Evolutionary conservation across 2,329 filamentous ascomycete species (phyloP), one percentile per base, ranked within the genome.

Genomic region (Knufia petricola): DNA sequence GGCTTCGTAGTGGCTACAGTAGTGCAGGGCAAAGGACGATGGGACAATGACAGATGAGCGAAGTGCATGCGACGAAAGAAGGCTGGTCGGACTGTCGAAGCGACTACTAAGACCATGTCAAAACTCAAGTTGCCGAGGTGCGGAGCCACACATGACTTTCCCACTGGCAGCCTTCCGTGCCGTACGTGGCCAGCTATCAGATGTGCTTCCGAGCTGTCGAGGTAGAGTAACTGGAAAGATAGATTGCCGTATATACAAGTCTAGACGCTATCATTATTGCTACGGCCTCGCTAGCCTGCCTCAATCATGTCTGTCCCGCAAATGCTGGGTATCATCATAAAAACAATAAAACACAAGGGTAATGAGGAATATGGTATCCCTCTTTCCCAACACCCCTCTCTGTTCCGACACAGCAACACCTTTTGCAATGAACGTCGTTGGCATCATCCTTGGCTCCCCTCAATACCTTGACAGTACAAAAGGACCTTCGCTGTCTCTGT

Each of bases 401-500:
- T 15, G 4, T 20, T 8, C 39, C 20, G 13, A 41, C n/a, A 12
- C 23, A 41, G 19, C 6, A 41, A 28, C 9, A 36, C 32, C 9
- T 8, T 17, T 36, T 6, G 2, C n/a, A 30, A 31, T 9, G 41
- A 32, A 31, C 41, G 41, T 44, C 13, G 21, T 23, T 9, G 41
- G 24, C 41, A 44, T 44, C 13, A 32, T 21, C 17, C n/a, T 17
- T 23, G 20, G 9, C 21, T 41, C 19, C 21, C 41, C 24, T 44
- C 24, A 46, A 46, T 46, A 46, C 28, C 43, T 46, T 7, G 43
- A 46, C 32, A 46, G 21, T 20, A 46, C 43, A 15, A 46, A 46
- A n/a, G 43, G 43, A 4, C 43, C 43, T 46, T 46, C 43, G 21
- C 43, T 46, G 32, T 46, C 43, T 26, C 43, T 2, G 17, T 46